Evolutionary conservation across 352 stramenopile species (phyloP).

Genomic region (Globisporangium canariense): DNA sequence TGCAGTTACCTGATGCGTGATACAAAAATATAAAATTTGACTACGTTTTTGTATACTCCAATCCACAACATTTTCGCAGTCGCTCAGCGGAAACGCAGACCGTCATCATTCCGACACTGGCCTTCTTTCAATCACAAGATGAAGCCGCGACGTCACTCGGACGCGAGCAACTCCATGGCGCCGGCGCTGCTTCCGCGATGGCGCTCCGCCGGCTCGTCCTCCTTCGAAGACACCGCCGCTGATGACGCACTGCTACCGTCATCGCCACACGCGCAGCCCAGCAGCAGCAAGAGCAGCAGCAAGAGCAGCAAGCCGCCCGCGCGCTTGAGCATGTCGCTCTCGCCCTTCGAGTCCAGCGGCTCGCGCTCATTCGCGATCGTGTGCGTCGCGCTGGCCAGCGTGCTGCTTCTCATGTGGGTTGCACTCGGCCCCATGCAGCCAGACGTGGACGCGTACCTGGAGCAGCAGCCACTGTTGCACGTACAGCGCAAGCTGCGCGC

Average conservation of each 20-base stretch:
- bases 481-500: constrained; percentile 16
- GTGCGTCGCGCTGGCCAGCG: constrained; percentile 14
- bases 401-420: constrained; percentile 1
- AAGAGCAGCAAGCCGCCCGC: constrained; percentile 4
- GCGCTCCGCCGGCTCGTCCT: constrained; percentile 1
- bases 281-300: too few species aligned
- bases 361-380: neutral
- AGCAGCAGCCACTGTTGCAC: constrained; percentile 12
- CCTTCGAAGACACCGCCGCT: neutral
- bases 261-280: neutral
- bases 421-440: constrained; percentile 8
- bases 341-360: constrained; percentile 4
- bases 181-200: constrained; percentile 11
- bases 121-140: neutral
- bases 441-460: constrained; percentile 8
- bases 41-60: too few species aligned
- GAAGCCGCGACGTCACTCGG: constrained; percentile 6
- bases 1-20: too few species aligned
- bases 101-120: neutral
- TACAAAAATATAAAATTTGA: too few species aligned
- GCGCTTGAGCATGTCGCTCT: constrained; percentile 1
- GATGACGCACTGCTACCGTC: too few species aligned
- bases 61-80: neutral
- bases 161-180: neutral
- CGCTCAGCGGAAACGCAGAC: neutral